Base-by-base conservation (phyloP, 306 rosid genomes). In the Dryas alaskensis region DNA sequence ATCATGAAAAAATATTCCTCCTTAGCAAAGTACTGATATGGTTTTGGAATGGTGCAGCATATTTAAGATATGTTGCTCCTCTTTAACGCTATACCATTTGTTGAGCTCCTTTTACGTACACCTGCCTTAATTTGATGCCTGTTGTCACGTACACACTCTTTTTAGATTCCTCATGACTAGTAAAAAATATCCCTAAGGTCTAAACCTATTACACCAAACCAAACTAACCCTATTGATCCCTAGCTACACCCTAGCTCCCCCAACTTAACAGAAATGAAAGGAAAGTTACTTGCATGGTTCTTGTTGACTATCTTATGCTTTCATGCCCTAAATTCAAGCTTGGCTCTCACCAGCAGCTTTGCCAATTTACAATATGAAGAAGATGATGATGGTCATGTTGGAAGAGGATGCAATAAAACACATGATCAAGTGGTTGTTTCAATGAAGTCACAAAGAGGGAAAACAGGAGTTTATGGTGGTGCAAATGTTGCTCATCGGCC, bases 371-470 rank as follows among this genome's bases (percentile, higher is more conserved):
- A 52, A 47, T 4, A 4, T 47, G 62, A 61, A 12, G 22, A 9
- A 67, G 12, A 17, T 22, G 44, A n/a, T 31, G 37, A 31, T 31
- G 37, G 37, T 31, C 37, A 31, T 31, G 37, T 31, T 31, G 37
- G 37, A 31, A 31, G 37, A 31, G 37, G 37, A 31, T 31, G 37
- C 37, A 31, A 31, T 1, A 2, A 31, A 31, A 31, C 2, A 31
- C 3, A 31, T 31, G 37, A 31, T 39, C 45, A 22, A 69, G 40
- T 5, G 39, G 12, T 50, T 46, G 67, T 31, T 16, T 22, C 76
- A 25, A 45, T 11, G 10, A 80, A 79, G 47, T 44, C 57, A 4
- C 50, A 67, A 0, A 79, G 25, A 74, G 76, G 83, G n/a, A 79
- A 74, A 10, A 8, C 49, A 2, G 81, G 76, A 11, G 12, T 48